Percentiles rank a stretch among this genome's conserved stretches.
These are phyloP conservation scores for Fusarium nygamai DNA, from an alignment of 2,329 filamentous ascomycete species.

Conservation along the genomic window DNA sequence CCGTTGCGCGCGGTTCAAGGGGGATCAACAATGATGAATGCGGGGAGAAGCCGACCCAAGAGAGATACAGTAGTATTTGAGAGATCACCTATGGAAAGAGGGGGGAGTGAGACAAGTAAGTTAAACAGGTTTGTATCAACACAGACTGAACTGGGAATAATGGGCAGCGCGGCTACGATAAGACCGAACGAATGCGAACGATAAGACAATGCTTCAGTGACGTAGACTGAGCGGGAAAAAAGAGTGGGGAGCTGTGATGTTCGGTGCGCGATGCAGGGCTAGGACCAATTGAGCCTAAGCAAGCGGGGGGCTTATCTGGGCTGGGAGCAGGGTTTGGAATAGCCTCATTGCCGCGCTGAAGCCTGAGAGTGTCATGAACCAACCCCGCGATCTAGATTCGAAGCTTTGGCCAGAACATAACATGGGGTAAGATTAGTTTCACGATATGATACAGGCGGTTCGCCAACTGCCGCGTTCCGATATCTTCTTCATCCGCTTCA, in stretches of 20 bases:
- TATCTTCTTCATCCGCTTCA: neutral
- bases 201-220: constrained; percentile 43
- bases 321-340: neutral
- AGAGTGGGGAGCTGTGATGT: constrained; percentile 11
- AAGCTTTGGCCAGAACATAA: constrained; percentile 19
- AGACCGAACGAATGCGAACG: constrained; percentile 18
- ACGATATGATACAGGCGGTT: neutral
- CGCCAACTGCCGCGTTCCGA: neutral
- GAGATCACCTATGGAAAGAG: neutral
- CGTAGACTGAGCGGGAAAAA: constrained; percentile 21
- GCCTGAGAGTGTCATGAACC: neutral
- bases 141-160: neutral
- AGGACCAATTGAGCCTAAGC: neutral
- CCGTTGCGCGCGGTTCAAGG: constrained; percentile 9
- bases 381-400: constrained; percentile 23
- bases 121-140: constrained; percentile 8
- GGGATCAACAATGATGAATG: neutral
- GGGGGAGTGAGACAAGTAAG: constrained; percentile 12
- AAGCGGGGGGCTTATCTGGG: neutral
- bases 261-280: constrained; percentile 34
- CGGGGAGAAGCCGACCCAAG: neutral
- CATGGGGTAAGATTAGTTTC: constrained; percentile 2
- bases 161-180: constrained; percentile 43
- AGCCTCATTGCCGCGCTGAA: constrained; percentile 29
- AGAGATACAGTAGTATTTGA: neutral